Evolutionary conservation across 257 asterid genomes (phyloP).

Genomic region (Gentiana macrophylla): DNA sequence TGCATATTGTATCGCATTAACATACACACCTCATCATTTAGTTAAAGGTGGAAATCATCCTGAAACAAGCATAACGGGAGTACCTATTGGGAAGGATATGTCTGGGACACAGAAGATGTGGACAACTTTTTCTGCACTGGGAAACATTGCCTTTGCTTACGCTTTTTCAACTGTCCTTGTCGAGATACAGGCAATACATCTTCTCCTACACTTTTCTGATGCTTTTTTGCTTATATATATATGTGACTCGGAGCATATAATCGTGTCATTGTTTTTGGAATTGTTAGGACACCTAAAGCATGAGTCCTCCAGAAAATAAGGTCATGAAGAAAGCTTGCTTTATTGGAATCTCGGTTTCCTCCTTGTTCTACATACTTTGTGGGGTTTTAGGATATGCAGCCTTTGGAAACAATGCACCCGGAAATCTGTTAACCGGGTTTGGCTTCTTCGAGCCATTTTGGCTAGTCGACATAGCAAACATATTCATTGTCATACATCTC

Average conservation of each 20-base stretch:
- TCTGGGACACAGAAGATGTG: conserved; percentile 51
- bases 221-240: not conserved
- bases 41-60: conserved; percentile 18
- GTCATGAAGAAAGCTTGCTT: conserved; percentile 48
- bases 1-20: no score
- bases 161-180: conserved; percentile 49
- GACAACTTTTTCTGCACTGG: conserved; percentile 51
- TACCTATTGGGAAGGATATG: conserved; percentile 21
- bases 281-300: conserved; percentile 53
- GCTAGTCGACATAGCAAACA: conserved; percentile 49
- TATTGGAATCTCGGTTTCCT: conserved; percentile 29
- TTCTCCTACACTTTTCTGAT: not conserved
- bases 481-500: conserved; percentile 55
- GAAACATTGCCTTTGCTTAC: conserved; percentile 67
- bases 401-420: conserved; percentile 65
- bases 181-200: conserved; percentile 43
- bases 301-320: conserved; percentile 33
- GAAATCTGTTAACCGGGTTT: conserved; percentile 64
- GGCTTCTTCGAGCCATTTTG: conserved; percentile 76
- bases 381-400: conserved; percentile 65
- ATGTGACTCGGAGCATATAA: no score
- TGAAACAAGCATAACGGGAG: conserved; percentile 41
- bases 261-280: not conserved
- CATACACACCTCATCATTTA: not conserved
- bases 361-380: conserved; percentile 43